These are phyloP conservation scores for Arbutus unedo DNA, from an alignment of 148 eudicot species.

Conservation along the genomic window DNA sequence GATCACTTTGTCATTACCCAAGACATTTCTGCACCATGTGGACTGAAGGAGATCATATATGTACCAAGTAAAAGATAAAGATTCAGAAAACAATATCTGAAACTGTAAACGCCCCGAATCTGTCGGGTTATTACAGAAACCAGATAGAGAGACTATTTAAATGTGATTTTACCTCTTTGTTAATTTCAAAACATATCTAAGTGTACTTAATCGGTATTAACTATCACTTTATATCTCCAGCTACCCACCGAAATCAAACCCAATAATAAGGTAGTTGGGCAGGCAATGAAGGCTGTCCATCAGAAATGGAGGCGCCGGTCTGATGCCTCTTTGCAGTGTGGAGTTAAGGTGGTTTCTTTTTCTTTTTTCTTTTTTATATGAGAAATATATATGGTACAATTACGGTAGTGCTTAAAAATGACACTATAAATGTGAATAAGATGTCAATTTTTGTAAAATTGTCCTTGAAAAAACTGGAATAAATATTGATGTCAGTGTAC, in stretches of 20 bases:
- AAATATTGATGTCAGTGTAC: too few species aligned
- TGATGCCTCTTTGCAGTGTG: background rate
- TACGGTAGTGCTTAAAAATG: too few species aligned
- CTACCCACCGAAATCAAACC: background rate
- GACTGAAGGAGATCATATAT: background rate
- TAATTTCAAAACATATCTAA: background rate
- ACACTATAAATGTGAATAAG: too few species aligned
- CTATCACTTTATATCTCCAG: background rate
- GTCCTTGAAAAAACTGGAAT: too few species aligned
- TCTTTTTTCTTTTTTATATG: too few species aligned
- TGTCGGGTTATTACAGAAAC: too few species aligned
- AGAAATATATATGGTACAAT: too few species aligned
- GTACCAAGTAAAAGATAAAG: too few species aligned
- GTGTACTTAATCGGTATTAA: background rate
- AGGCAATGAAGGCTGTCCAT: conserved; percentile 6
- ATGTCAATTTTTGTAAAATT: too few species aligned
- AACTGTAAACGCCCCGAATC: too few species aligned
- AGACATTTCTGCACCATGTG: background rate
- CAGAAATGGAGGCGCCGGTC: conserved; percentile 4
- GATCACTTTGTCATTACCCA: background rate
- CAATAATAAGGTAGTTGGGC: background rate
- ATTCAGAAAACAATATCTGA: too few species aligned
- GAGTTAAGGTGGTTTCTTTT: too few species aligned
- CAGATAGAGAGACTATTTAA: background rate
- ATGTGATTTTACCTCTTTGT: background rate